Base-by-base conservation (phyloP, 768 basidiomycete species). In the Dentipellis fragilis region DNA sequence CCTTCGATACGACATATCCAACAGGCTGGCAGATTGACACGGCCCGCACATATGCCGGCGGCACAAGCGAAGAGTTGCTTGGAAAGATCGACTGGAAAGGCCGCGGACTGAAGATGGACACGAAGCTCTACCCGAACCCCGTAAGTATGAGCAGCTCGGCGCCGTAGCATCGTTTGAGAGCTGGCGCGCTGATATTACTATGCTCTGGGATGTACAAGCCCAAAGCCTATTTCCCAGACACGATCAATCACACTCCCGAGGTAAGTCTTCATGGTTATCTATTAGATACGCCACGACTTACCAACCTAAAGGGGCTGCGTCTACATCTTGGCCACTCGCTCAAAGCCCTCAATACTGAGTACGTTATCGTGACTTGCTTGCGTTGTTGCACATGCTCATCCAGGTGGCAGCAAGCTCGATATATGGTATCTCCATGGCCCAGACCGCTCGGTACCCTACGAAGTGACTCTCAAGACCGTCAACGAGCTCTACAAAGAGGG, bases 51-150 rank as follows among this genome's bases (percentile, higher is more conserved):
- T 70, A 69, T 55, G 49, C 54, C 7, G 63, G 61, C 1, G 68
- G 70, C 2, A 71, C 72, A 5, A 65, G 60, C 46, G 71, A 72
- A 58, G 63, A 72, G 54, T 65, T 64, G 59, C 72, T 84, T n/a
- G 81, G 78, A 6, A 69, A 78, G 66, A 70, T 77, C 54, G 68
- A 74, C 57, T 77, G 77, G 71, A 69, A 77, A 56, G 66, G 68
- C 46, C 73, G 78, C 37, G 80, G 80, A 0, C 63, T 84, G 22
- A 73, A 73, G 55, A 68, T 85, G 45, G 80, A 83, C 45, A 85
- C 81, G 0, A 86, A 86, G 64, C 73, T 81, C 16, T 75, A 74
- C 57, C 81, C 82, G 0, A 64, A 58, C 46, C 52, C 58, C 10
- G 70, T 71, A 29, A 29, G 29, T 29, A 38, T 55, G 60, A 35